Evolutionary conservation across 129 eudicot species (phyloP).

Genomic region (Escallonia herrerae): DNA sequence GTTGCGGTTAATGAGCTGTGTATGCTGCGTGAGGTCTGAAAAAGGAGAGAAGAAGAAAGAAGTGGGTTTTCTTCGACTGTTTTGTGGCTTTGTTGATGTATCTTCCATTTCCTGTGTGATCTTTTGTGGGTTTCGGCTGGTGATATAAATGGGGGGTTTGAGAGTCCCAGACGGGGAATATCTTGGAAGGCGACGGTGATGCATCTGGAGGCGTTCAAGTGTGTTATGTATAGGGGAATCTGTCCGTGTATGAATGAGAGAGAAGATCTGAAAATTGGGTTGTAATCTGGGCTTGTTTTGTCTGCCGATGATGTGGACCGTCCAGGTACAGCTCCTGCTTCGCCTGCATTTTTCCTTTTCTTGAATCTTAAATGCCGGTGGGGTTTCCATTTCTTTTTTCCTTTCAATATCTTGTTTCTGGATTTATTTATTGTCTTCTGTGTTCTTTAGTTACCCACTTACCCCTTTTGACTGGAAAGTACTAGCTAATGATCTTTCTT

Average conservation of each 20-base stretch:
- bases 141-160: slow-evolving; percentile 15
- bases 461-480: too few relatives aligned
- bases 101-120: neutral
- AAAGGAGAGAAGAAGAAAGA: neutral
- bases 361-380: neutral
- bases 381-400: slow-evolving; percentile 1
- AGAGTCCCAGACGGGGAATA: too few relatives aligned
- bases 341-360: slow-evolving; percentile 21
- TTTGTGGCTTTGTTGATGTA: neutral
- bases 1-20: too few relatives aligned
- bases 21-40: neutral
- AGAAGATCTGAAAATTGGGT: slow-evolving; percentile 29
- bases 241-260: slow-evolving; percentile 17
- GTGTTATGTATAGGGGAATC: neutral
- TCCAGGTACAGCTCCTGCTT: slow-evolving; percentile 27
- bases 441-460: too few relatives aligned
- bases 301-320: slow-evolving; percentile 3
- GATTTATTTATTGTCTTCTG: too few relatives aligned
- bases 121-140: slow-evolving; percentile 2
- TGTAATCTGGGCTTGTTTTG: slow-evolving; percentile 3
- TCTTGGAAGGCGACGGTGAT: neutral
- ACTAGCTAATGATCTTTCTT: too few relatives aligned
- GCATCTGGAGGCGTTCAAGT: neutral
- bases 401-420: too few relatives aligned
- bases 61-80: neutral